Conservation (phyloP, 1,139 yeast genomes). For the Yamadazyma kanchanaburiensis region DNA sequence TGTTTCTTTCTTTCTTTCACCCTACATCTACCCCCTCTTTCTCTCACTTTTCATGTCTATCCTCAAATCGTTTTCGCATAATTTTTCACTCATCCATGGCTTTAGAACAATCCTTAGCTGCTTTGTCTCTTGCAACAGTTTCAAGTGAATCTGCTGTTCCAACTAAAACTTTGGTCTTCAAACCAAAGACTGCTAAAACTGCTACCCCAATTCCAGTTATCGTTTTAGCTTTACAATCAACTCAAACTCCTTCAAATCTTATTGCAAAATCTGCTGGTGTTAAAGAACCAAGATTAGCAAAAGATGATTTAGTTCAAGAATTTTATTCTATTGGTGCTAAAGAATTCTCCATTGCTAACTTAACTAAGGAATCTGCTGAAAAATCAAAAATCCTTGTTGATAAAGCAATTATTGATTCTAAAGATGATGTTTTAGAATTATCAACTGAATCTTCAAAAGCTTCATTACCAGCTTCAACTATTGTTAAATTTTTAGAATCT, state of each 20-base stretch:
- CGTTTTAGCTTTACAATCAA: constrained; percentile 69
- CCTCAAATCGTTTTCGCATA: constrained; percentile 2
- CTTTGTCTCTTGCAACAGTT: constrained; percentile 50
- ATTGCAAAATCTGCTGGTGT: constrained; percentile 68
- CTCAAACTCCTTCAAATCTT: constrained; percentile 64
- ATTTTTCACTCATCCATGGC: constrained; percentile 35
- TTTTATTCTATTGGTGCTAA: constrained; percentile 64
- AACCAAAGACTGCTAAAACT: constrained; percentile 86
- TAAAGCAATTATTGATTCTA: constrained; percentile 41
- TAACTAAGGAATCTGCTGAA: constrained; percentile 51
- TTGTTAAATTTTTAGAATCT: constrained; percentile 51
- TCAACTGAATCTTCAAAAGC: constrained; percentile 59
- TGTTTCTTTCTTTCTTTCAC: not conserved
- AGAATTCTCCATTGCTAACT: constrained; percentile 63
- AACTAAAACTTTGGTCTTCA: constrained; percentile 79
- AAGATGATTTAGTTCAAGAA: constrained; percentile 69
- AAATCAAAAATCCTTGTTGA: constrained; percentile 71
- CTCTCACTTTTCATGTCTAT: not conserved
- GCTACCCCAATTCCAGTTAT: constrained; percentile 81
- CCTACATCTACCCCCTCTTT: not conserved
- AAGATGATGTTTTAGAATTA: constrained; percentile 50
- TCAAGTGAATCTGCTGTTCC: constrained; percentile 39
- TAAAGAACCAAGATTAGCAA: constrained; percentile 87
- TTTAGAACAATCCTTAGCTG: constrained; percentile 57
- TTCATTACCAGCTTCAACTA: constrained; percentile 49